Percentiles rank a stretch among this genome's conserved stretches.
These are phyloP conservation scores for Thuja plicata DNA, from an alignment of 83 land plant genomes.

Conservation along the genomic window DNA sequence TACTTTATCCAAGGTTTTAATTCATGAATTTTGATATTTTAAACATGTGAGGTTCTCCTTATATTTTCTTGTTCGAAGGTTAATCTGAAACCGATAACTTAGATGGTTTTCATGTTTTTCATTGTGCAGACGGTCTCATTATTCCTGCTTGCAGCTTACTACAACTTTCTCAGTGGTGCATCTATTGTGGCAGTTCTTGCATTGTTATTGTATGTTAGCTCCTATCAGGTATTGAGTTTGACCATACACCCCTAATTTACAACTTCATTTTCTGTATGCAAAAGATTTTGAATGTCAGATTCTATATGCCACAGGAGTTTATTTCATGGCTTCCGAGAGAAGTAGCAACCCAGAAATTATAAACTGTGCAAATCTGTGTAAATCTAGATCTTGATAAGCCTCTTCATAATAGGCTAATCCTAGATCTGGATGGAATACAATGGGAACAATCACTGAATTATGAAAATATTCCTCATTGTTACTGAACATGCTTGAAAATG, in stretches of 20 bases:
- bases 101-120: background rate
- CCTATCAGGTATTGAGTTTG: slow-evolving; percentile 68
- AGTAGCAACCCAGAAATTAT: too few relatives aligned
- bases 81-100: background rate
- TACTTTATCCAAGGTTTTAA: background rate
- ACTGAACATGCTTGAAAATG: too few relatives aligned
- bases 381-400: too few relatives aligned
- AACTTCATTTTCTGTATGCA: background rate
- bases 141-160: slow-evolving; percentile 79
- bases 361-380: too few relatives aligned
- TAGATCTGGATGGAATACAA: too few relatives aligned
- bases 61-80: background rate
- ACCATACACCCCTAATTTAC: background rate
- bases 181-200: slow-evolving; percentile 85
- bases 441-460: too few relatives aligned
- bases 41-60: background rate
- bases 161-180: slow-evolving; percentile 56
- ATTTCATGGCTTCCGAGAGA: too few relatives aligned
- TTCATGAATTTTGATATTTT: background rate
- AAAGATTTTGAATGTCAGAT: background rate
- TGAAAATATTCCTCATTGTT: too few relatives aligned
- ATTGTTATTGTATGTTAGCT: slow-evolving; percentile 85
- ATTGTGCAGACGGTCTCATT: slow-evolving; percentile 60
- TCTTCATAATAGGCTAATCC: too few relatives aligned
- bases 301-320: background rate